Evolutionary conservation across 2,329 filamentous ascomycete species (phyloP).

Genomic region (Epichloe hybrida): DNA sequence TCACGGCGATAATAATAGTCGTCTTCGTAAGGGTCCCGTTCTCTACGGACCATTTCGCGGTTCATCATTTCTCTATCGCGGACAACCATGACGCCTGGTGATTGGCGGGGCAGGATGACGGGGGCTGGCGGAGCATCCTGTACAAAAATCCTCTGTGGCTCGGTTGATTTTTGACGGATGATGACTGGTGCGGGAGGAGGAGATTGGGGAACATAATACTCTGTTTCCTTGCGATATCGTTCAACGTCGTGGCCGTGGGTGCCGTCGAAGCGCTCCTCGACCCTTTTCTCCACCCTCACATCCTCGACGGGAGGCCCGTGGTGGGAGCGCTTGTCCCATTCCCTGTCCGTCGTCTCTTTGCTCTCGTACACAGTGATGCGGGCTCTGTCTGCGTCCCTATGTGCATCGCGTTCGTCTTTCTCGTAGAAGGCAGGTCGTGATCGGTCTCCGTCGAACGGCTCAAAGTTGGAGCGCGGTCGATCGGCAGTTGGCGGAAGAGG

Average conservation of each 20-base stretch:
- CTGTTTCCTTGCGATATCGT: slow-evolving; percentile 46
- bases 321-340: slow-evolving; percentile 30
- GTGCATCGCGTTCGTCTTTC: slow-evolving; percentile 25
- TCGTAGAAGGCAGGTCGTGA: slow-evolving; percentile 31
- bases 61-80: slow-evolving; percentile 27
- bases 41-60: slow-evolving; percentile 17
- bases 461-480: slow-evolving; percentile 37
- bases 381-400: slow-evolving; percentile 14
- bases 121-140: slow-evolving; percentile 44
- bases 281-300: slow-evolving; percentile 39
- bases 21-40: slow-evolving; percentile 27
- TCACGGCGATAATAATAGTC: slow-evolving; percentile 40
- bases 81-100: slow-evolving; percentile 31
- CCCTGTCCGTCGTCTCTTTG: slow-evolving; percentile 18
- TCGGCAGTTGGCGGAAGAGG: slow-evolving; percentile 27
- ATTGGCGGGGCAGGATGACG: slow-evolving; percentile 33
- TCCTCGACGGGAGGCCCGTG: slow-evolving; percentile 35
- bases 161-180: slow-evolving; percentile 40
- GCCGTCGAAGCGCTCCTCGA: slow-evolving; percentile 37
- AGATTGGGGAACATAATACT: slow-evolving; percentile 43
- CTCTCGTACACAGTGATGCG: slow-evolving; percentile 25
- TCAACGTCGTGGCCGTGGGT: slow-evolving; percentile 36
- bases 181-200: slow-evolving; percentile 38
- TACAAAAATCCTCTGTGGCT: slow-evolving; percentile 46
- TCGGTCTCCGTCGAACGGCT: slow-evolving; percentile 24